Evolutionary conservation across 176 grass and related monocot species (phyloP), one percentile per base, ranked within the genome.

Genomic region (Eragrostis nindensis): DNA sequence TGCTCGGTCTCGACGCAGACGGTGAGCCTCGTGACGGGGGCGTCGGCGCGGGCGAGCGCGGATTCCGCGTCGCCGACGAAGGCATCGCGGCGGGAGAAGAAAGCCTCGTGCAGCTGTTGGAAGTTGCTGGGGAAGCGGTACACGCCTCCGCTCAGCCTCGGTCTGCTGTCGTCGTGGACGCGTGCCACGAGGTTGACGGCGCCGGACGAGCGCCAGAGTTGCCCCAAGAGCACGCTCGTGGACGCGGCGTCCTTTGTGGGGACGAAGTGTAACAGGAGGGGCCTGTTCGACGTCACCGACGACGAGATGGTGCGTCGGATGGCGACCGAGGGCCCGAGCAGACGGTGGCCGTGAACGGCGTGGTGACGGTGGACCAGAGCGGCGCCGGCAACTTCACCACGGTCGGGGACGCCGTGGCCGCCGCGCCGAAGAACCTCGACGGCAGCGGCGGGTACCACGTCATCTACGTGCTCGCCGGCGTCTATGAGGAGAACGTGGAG

Each of bases 401-500:
- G 1, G 82, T 98, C 7, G 80, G 81, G 11, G 92, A 81, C 0
- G 95, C 95, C 8, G 75, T 98, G 45, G 86, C 85, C 0, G 88
- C 88, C 1, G 95, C 92, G 30, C 92, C 95, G 0, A 86, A 19
- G 0, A 89, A 93, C 56, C 87, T 91, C 26, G 53, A 98, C 45
- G 90, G 88, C 41, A 95, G 66, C 71, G 53, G 22, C 17, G 95
- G 95, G 10, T 94, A 98, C 68, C 81, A 91, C 87, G 53, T 98
- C 7, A 95, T 98, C 24, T 86, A 93, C 74, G 95, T 98, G 53
- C 82, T 39, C 11, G 80, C 36, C 21, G 92, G 95, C 15, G 90
- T 98, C 11, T 98, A 98, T 66, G 77, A 89, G n/a, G 95, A 98
- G 80, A 93, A 95, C 76, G 91, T 98, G 62, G 79, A 83, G 55